phyloP scores from a whole-genome alignment of 2,329 filamentous ascomycete species.

The Colletotrichum graminicola region DNA sequence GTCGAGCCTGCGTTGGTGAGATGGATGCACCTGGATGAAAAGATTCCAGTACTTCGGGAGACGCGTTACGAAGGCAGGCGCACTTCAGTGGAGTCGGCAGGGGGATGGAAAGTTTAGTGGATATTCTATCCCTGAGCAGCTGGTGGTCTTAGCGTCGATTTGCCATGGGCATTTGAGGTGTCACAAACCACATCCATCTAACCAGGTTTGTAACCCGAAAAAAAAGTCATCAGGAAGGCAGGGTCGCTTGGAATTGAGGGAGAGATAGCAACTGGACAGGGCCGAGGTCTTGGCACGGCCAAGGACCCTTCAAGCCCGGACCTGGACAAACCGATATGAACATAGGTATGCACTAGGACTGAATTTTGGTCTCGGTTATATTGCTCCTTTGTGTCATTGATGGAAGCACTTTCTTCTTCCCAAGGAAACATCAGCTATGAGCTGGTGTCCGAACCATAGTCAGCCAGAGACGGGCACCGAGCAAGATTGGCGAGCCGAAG shows the following conservation, averaged over 20 bases:
- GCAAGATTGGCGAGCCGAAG: background rate
- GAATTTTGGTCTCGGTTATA: background rate
- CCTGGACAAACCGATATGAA: conserved; percentile 12
- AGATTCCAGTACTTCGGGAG: conserved; percentile 21
- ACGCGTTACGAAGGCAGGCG: conserved; percentile 28
- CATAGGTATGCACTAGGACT: no score
- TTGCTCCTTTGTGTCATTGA: background rate
- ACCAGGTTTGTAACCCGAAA: background rate
- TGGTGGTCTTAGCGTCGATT: conserved; percentile 14
- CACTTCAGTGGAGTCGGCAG: conserved; percentile 28
- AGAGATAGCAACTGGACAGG: conserved; percentile 8
- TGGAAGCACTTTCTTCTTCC: background rate
- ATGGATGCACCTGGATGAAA: conserved; percentile 5
- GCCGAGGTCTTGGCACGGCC: conserved; percentile 22
- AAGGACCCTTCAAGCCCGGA: conserved; percentile 18
- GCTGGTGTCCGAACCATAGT: background rate
- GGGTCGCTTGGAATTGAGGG: background rate
- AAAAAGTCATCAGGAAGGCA: background rate
- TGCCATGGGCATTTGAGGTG: background rate
- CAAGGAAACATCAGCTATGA: background rate
- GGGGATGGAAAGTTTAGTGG: conserved; percentile 28
- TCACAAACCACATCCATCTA: background rate
- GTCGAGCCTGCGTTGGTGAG: background rate
- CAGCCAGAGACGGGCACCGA: background rate
- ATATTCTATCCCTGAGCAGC: conserved; percentile 1